Conservation (phyloP, 345 rosid genomes). For the Trapa bicornis region DNA sequence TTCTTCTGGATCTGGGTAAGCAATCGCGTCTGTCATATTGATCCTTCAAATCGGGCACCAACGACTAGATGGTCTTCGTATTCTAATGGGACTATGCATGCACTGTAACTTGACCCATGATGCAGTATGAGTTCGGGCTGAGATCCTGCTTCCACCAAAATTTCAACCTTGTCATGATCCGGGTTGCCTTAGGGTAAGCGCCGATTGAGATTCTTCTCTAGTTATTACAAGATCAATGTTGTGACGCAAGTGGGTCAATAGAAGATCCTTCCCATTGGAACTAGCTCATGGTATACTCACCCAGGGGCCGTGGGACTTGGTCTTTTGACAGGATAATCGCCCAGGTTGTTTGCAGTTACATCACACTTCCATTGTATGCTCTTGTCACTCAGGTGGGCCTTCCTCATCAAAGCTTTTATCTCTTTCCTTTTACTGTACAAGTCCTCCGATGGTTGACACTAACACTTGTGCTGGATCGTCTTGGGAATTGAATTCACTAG, state of each 20-base stretch:
- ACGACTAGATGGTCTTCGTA: background rate
- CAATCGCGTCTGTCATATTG: background rate
- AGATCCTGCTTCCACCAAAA: constrained; percentile 67
- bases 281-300: background rate
- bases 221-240: background rate
- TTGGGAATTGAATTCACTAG: constrained; percentile 18
- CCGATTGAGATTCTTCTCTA: background rate
- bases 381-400: constrained; percentile 81
- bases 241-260: background rate
- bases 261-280: background rate
- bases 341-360: constrained; percentile 78
- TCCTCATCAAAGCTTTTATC: too few species aligned
- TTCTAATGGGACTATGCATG: constrained; percentile 6
- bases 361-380: constrained; percentile 90
- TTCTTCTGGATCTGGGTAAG: constrained; percentile 94
- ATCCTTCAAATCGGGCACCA: background rate
- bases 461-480: constrained; percentile 12
- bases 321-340: constrained; percentile 41
- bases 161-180: constrained; percentile 21
- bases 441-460: too few species aligned
- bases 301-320: background rate
- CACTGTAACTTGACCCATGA: too few species aligned
- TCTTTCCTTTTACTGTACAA: too few species aligned
- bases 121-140: constrained; percentile 89
- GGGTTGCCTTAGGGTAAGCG: constrained; percentile 65